A percentile compares a stretch with the other conserved stretches of the same genome.
phyloP scores from a whole-genome alignment of 257 asterid species.

The Thymus mandschuricus region DNA sequence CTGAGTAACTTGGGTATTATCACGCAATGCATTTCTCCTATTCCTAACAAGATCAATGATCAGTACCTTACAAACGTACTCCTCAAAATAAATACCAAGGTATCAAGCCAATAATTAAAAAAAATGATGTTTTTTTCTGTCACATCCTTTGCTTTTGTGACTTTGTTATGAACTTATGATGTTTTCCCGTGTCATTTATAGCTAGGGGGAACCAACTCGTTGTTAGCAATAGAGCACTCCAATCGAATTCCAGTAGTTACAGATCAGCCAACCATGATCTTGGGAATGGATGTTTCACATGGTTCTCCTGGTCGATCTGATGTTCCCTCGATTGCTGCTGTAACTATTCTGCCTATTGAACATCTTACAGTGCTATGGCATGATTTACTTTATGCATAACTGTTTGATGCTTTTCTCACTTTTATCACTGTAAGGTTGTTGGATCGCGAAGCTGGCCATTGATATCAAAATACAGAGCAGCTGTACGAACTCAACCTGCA shows the following conservation, averaged over 20 bases:
- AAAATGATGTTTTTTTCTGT: slow-evolving; percentile 15
- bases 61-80: slow-evolving; percentile 84
- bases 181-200: slow-evolving; percentile 32
- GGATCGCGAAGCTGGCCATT: slow-evolving; percentile 94
- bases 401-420: slow-evolving; percentile 27
- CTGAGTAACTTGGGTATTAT: slow-evolving; percentile 70
- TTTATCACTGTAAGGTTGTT: slow-evolving; percentile 62
- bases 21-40: slow-evolving; percentile 82
- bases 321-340: slow-evolving; percentile 94
- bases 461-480: slow-evolving; percentile 90
- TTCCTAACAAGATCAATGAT: slow-evolving; percentile 56
- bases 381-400: slow-evolving; percentile 28
- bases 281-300: slow-evolving; percentile 97
- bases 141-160: slow-evolving; percentile 20
- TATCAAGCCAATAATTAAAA: slow-evolving; percentile 33
- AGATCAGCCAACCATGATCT: slow-evolving; percentile 84
- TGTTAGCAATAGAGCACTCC: slow-evolving; percentile 73
- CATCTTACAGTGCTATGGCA: slow-evolving; percentile 8
- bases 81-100: slow-evolving; percentile 94
- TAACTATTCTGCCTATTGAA: slow-evolving; percentile 41
- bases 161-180: background rate
- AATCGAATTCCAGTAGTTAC: slow-evolving; percentile 54
- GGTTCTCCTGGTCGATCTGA: slow-evolving; percentile 89
- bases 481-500: slow-evolving; percentile 83
- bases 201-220: slow-evolving; percentile 94